Evolutionary conservation across 2,329 filamentous ascomycete species (phyloP).

Genomic region (Xylaria sp.): DNA sequence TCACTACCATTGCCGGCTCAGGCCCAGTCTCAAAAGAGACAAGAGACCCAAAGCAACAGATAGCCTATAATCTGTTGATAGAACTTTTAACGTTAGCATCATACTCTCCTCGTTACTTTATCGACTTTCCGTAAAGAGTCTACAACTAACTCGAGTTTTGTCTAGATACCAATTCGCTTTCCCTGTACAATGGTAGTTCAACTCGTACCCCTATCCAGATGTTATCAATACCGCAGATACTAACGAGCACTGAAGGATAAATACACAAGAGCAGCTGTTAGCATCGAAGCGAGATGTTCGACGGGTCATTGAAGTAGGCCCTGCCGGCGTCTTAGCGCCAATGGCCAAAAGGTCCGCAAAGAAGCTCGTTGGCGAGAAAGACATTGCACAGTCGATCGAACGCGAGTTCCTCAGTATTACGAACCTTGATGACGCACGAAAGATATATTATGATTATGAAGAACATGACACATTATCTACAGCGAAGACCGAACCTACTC

Average conservation of each 20-base stretch:
- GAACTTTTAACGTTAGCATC: slow-evolving; percentile 35
- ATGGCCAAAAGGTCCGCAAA: slow-evolving; percentile 38
- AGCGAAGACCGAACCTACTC: not conserved
- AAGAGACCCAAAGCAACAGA: slow-evolving; percentile 28
- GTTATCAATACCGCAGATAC: not conserved
- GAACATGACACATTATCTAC: slow-evolving; percentile 10
- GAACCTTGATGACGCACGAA: slow-evolving; percentile 29
- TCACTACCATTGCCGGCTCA: not conserved
- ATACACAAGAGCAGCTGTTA: slow-evolving; percentile 34
- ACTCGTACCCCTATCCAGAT: not conserved
- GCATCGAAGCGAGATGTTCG: slow-evolving; percentile 28
- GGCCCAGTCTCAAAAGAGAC: slow-evolving; percentile 7
- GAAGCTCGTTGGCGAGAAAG: slow-evolving; percentile 30
- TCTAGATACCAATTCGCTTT: slow-evolving; percentile 37
- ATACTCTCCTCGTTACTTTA: not conserved
- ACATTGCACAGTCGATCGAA: slow-evolving; percentile 24
- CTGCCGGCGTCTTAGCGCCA: slow-evolving; percentile 31
- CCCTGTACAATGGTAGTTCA: slow-evolving; percentile 37
- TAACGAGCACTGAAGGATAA: slow-evolving; percentile 28
- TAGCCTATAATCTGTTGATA: slow-evolving; percentile 35
- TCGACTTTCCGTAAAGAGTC: not conserved
- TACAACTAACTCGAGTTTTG: not conserved
- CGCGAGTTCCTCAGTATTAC: slow-evolving; percentile 33
- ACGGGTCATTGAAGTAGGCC: slow-evolving; percentile 37
- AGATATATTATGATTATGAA: slow-evolving; percentile 36